These are phyloP conservation scores for Harrya chromipes DNA, from an alignment of 768 basidiomycete species.

Conservation along the genomic window DNA sequence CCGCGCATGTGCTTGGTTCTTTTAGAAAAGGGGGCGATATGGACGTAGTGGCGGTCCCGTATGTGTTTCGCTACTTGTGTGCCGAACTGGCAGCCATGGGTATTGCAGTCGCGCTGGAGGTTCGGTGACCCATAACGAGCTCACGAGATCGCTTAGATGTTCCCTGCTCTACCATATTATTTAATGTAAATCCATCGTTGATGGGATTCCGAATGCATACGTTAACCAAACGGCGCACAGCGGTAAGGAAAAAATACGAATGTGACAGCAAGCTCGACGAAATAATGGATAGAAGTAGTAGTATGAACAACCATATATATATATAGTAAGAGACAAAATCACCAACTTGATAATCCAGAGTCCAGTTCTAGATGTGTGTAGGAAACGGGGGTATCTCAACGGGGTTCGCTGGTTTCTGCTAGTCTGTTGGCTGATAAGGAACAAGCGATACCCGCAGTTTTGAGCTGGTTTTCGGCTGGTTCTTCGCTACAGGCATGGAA, in stretches of 20 bases:
- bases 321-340: conserved; percentile 7
- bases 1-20: conserved; percentile 60
- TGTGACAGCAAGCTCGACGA: conserved; percentile 6
- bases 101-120: conserved; percentile 83
- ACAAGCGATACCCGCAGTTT: background rate
- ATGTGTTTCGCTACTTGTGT: conserved; percentile 91
- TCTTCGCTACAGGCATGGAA: background rate
- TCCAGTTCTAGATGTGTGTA: background rate
- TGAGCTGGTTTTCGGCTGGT: background rate
- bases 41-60: conserved; percentile 94
- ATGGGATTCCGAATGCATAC: conserved; percentile 13
- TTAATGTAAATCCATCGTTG: background rate
- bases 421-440: background rate
- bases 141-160: background rate
- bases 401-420: conserved; percentile 3
- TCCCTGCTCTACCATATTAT: background rate
- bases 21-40: conserved; percentile 72
- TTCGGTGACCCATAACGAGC: conserved; percentile 40
- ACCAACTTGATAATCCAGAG: conserved; percentile 6
- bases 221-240: conserved; percentile 13
- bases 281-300: conserved; percentile 15
- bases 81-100: conserved; percentile 99
- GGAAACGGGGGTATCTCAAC: conserved; percentile 15
- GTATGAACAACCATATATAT: conserved; percentile 12
- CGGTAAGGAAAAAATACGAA: conserved; percentile 12